Base-by-base conservation (phyloP, 805 yeast species). In the Hanseniaspora taiwanica region DNA sequence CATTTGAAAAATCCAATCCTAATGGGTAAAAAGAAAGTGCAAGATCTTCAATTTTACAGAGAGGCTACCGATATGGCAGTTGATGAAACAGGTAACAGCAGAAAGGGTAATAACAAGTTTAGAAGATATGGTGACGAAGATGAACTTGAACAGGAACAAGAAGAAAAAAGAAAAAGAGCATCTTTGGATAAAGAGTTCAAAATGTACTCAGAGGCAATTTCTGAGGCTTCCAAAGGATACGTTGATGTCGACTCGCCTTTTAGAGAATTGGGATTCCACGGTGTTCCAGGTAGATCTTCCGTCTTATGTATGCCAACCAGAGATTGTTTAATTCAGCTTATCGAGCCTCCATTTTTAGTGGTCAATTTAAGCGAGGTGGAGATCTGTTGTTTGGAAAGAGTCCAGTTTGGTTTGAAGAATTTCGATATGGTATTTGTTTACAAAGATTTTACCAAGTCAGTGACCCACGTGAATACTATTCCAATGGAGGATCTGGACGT, bases 121-220 rank as follows among this genome's bases (percentile, higher is more conserved):
- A 67, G 91, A 57, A 65, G 91, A 54, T 91, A 91, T 57, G 98
- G 98, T 36, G 98, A 91, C 59, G 98, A 91, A 60, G 98, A 91
- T 60, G 98, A 91, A 64, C 68, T 91, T 48, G 97, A 91, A 62
- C 96, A 89, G 62, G 98, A 91, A 65, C 96, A 89, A 63, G 97
- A 91, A 60, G 98, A 91, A 64, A 78, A 96, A 65, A 73, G 89
- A 61, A 74, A 96, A 63, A 82, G 94, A 53, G 81, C 83, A 19
- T 74, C 84, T 29, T 72, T 91, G 53, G 96, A 91, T 63, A 84
- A 81, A 59, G 97, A 91, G 62, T 91, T 87, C 64, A 79, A 77
- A 60, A 69, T 71, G 36, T 91, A 86, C 64, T 89, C 89, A 16
- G 96, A 91, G 62, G 74, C 79, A 46, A 87, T 91, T 48, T 78